Evolutionary conservation across 164 flowering plant genomes (phyloP), one percentile per base, ranked within the genome.

Genomic region (Vitis labrusca): DNA sequence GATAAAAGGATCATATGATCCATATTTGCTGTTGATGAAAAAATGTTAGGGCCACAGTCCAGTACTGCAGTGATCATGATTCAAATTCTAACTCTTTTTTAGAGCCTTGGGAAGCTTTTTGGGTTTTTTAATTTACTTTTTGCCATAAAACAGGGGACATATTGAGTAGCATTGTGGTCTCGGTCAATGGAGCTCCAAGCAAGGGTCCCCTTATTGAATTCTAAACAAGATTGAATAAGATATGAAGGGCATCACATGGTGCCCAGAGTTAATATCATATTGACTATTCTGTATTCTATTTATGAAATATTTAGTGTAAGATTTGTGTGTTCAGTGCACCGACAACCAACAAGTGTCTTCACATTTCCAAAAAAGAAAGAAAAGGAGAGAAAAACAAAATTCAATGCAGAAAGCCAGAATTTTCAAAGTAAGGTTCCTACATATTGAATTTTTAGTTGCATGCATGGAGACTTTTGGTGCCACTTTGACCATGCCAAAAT

Each of bases 181-280:
- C 16, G 10, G 59, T 57, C 59, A 57, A 57, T 57, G 59, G 59
- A 19, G 27, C 19, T 57, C 0, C 9, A 57, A 6, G 44, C 44
- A 57, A 57, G 23, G 59, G 59, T 19, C 7, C 29, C 59, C 59
- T 57, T 37, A 8, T 19, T 19, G 27, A 57, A 57, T 57, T 57
- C 15, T 8, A 57, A 57, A 57, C 29, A 19, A 57, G 59, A 57
- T 57, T 57, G 59, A 57, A 16, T 57, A 57, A 57, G 59, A 57
- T n/a, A 57, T 19, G 27, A 10, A 23, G 10, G 19, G 59, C 59
- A 57, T 19, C 59, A 19, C 59, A 17, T 57, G 59, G 9, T 16
- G 4, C 59, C 5, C 59, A 57, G 19, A 57, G 16, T 57, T 9
- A 57, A 57, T 57, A 16, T 57, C 16, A 6, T 57, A n/a, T 57